Base-by-base conservation (phyloP, 306 rosid species). In the Hippophae gyantsensis region DNA sequence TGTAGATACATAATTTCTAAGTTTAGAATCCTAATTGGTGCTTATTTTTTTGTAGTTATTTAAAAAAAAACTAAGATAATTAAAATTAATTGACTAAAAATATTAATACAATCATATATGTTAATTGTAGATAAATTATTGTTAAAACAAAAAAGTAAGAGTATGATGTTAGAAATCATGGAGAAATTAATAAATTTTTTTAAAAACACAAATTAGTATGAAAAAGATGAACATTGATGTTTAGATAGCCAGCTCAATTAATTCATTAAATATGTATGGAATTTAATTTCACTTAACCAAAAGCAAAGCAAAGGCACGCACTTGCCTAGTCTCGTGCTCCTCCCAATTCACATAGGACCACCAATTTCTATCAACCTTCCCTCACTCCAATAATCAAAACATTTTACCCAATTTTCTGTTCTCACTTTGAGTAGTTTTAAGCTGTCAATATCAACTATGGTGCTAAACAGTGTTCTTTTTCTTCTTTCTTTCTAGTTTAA, bases 311-410 rank as follows among this genome's bases (percentile, higher is more conserved):
- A 73, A 63, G 64, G 70, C 65, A 54, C 54, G 90, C 80, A 79
- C 82, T 76, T 75, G 85, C 81, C 69, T 44, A 54, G 69, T 75
- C 89, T 84, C 74, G 92, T 79, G 84, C 76, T 81, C 78, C 78
- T 61, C 84, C 95, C 90, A 45, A 52, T 56, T 56, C 69, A 48
- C 43, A 64, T 62, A 41, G 48, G 63, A 65, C 64, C 38, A 75
- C 72, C 79, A 71, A 61, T 77, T 73, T 58, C 78, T 72, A 76
- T 52, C 62, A 71, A 72, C 63, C 64, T 77, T 54, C 40, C 41
- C 71, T 70, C 64, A 40, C 67, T 63, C 60, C 48, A 58, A 63
- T 64, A 62, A 41, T 13, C 8, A 52, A 59, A 49, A 3, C 13
- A 47, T 18, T 64, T 61, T 50, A 65, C 42, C 5, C 23, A 42